phyloP scores from a whole-genome alignment of 2,329 filamentous ascomycete species.

The Colletotrichum simmondsii region DNA sequence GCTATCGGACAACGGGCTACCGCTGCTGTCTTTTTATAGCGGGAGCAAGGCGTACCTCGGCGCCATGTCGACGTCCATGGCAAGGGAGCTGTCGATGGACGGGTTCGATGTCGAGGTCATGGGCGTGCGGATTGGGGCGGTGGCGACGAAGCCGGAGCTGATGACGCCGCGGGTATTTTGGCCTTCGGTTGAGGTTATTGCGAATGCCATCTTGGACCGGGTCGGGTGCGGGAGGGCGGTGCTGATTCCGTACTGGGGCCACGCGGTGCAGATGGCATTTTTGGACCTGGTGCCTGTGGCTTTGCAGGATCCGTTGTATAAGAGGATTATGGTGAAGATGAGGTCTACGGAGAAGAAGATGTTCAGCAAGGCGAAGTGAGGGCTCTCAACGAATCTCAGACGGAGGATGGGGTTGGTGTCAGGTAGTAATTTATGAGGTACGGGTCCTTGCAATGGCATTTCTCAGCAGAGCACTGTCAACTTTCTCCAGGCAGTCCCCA shows the following conservation, averaged over 20 bases:
- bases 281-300: conserved; percentile 16
- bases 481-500: too few species aligned
- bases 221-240: conserved; percentile 24
- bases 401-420: too few species aligned
- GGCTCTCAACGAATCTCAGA: background rate
- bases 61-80: conserved; percentile 17
- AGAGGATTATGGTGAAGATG: conserved; percentile 1
- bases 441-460: too few species aligned
- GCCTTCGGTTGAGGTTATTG: conserved; percentile 21
- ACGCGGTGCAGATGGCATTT: conserved; percentile 9
- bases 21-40: conserved; percentile 26
- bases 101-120: conserved; percentile 29
- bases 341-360: conserved; percentile 16
- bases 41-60: conserved; percentile 29
- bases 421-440: too few species aligned
- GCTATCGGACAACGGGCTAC: conserved; percentile 20
- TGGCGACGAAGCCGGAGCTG: conserved; percentile 20
- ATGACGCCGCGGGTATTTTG: conserved; percentile 20
- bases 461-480: too few species aligned
- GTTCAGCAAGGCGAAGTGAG: conserved; percentile 17
- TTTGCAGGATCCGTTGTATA: conserved; percentile 2
- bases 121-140: conserved; percentile 17
- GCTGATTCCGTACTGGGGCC: conserved; percentile 26
- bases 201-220: conserved; percentile 25
- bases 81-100: conserved; percentile 14